Evolutionary conservation across 805 yeast genomes (phyloP).

Genomic region (Metschnikowia corniflorae): DNA sequence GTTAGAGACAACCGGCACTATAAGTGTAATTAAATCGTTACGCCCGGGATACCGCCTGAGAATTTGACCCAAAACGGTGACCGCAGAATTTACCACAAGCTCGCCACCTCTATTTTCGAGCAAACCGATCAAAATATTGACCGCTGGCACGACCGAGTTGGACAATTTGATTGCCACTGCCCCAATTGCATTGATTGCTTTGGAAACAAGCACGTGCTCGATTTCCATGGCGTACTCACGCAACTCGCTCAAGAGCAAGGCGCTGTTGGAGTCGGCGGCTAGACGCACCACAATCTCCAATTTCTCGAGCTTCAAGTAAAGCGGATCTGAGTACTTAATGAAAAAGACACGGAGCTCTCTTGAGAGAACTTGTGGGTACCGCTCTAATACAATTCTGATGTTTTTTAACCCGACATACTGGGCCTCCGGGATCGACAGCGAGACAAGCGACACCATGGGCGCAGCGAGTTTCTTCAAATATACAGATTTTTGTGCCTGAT

Average conservation of each 20-base stretch:
- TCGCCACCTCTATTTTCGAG: conserved; percentile 60
- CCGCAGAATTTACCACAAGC: conserved; percentile 57
- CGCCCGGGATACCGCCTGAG: conserved; percentile 61
- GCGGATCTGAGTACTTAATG: conserved; percentile 81
- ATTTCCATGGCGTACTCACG: conserved; percentile 83
- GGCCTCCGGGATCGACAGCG: conserved; percentile 83
- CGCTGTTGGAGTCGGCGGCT: conserved; percentile 56
- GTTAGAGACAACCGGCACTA: conserved; percentile 52
- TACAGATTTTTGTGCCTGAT: conserved; percentile 34
- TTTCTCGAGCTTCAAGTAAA: conserved; percentile 73
- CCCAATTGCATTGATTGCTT: conserved; percentile 64
- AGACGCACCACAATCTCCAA: conserved; percentile 70
- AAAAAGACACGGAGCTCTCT: conserved; percentile 86
- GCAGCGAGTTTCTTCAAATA: conserved; percentile 72
- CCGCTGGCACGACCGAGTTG: conserved; percentile 50
- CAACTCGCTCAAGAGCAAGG: conserved; percentile 61
- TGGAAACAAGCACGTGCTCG: conserved; percentile 71
- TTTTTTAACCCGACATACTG: conserved; percentile 92
- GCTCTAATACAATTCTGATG: conserved; percentile 83
- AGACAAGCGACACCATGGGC: conserved; percentile 82
- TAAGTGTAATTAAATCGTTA: conserved; percentile 45
- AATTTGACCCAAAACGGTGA: conserved; percentile 59
- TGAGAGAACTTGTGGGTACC: conserved; percentile 74
- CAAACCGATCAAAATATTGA: conserved; percentile 57
- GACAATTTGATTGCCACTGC: conserved; percentile 66